phyloP scores from a whole-genome alignment of 1,284 basidiomycete genomes.

The Apiotrichum brassicae region DNA sequence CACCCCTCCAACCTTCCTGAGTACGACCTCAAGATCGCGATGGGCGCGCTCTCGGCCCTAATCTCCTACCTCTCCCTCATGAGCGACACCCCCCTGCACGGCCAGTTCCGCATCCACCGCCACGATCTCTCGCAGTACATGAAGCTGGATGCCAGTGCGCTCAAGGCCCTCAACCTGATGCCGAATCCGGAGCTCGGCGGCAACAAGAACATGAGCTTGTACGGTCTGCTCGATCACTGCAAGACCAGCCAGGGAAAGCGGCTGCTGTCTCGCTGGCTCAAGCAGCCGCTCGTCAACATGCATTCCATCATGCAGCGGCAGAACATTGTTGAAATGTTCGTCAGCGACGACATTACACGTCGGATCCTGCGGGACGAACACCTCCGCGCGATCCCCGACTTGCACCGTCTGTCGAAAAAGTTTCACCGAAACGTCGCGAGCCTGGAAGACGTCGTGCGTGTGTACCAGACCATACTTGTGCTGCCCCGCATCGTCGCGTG shows the following conservation, averaged over 20 bases:
- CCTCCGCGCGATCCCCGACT: conserved; percentile 86
- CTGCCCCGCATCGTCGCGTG: conserved; percentile 67
- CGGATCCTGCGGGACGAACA: conserved; percentile 63
- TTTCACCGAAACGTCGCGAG: conserved; percentile 80
- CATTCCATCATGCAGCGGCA: conserved; percentile 86
- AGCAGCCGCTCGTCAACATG: conserved; percentile 89
- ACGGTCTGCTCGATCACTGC: conserved; percentile 88
- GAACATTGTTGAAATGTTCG: conserved; percentile 77
- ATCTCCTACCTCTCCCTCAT: conserved; percentile 77
- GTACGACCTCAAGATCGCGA: conserved; percentile 69
- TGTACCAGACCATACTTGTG: conserved; percentile 82
- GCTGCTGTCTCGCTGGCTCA: conserved; percentile 86
- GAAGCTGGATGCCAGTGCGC: conserved; percentile 89
- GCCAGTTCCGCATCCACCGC: conserved; percentile 69
- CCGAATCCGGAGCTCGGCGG: conserved; percentile 58
- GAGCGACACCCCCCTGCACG: conserved; percentile 74
- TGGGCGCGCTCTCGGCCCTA: conserved; percentile 73
- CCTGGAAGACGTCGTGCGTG: conserved; percentile 90
- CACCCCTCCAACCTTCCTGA: conserved; percentile 55
- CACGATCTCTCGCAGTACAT: conserved; percentile 94
- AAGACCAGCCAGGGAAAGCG: conserved; percentile 95
- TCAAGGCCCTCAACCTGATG: conserved; percentile 82
- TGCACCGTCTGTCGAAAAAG: conserved; percentile 85
- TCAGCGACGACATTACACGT: conserved; percentile 69
- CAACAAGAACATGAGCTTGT: conserved; percentile 74